A percentile compares a stretch with the other conserved stretches of the same genome.
Conservation (phyloP, 2,329 filamentous ascomycete species). For the Penicillium sp. region DNA sequence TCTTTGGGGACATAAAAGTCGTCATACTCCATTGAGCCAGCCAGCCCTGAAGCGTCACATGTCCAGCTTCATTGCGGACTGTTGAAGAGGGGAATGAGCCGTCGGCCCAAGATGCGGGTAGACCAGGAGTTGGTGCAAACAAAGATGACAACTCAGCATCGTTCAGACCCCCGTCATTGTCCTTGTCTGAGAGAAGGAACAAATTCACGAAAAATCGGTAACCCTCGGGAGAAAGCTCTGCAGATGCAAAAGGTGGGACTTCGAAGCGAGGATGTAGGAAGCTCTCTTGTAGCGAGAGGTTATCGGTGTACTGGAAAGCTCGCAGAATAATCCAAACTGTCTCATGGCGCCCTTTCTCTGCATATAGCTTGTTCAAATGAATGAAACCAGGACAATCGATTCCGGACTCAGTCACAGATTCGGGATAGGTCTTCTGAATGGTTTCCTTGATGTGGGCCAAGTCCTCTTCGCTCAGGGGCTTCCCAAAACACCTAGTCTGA, state of each 20-base stretch:
- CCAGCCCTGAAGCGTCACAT: slow-evolving; percentile 97
- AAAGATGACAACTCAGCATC: slow-evolving; percentile 80
- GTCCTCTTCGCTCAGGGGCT: slow-evolving; percentile 76
- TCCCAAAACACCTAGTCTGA: slow-evolving; percentile 89
- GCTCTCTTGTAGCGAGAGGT: slow-evolving; percentile 82
- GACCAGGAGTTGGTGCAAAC: slow-evolving; percentile 88
- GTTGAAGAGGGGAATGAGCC: slow-evolving; percentile 90
- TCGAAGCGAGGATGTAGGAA: slow-evolving; percentile 95
- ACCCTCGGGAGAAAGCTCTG: slow-evolving; percentile 88
- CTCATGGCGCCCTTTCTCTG: slow-evolving; percentile 95
- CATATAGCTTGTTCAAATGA: slow-evolving; percentile 91
- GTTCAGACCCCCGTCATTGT: slow-evolving; percentile 93
- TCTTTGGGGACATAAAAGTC: slow-evolving; percentile 92
- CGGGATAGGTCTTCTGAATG: slow-evolving; percentile 68
- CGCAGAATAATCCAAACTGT: slow-evolving; percentile 97
- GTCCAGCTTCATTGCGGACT: slow-evolving; percentile 89
- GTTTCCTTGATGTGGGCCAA: slow-evolving; percentile 88
- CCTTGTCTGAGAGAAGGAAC: slow-evolving; percentile 92
- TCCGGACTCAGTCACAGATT: slow-evolving; percentile 65
- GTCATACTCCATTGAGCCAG: slow-evolving; percentile 99
- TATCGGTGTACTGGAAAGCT: slow-evolving; percentile 95
- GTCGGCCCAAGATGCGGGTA: slow-evolving; percentile 84
- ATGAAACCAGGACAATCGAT: slow-evolving; percentile 84
- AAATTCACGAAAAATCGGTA: slow-evolving; percentile 98
- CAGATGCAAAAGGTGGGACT: slow-evolving; percentile 86